phyloP scores from a whole-genome alignment of 2,329 filamentous ascomycete species.

The Chlorencoelia australis region DNA sequence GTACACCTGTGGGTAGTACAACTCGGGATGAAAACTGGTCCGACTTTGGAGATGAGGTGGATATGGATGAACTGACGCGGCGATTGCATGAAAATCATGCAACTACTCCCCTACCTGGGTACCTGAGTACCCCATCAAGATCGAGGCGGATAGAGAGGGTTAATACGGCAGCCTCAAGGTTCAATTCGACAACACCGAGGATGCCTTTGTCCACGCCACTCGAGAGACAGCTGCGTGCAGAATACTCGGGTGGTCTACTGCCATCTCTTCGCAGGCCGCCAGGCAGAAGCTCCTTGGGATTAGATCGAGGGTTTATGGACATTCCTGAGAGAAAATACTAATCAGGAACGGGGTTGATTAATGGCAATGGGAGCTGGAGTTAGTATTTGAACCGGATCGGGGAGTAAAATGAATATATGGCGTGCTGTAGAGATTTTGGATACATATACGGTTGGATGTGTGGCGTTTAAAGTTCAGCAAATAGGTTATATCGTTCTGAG shows the following conservation, averaged over 20 bases:
- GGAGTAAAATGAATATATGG: too few species aligned
- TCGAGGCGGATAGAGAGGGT: conserved; percentile 35
- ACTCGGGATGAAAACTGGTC: conserved; percentile 22
- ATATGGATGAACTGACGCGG: conserved; percentile 16
- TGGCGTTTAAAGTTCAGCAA: too few species aligned
- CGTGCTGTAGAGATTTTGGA: too few species aligned
- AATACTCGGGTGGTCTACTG: conserved; percentile 19
- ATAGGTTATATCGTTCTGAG: too few species aligned
- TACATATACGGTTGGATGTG: too few species aligned
- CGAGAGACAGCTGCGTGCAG: conserved; percentile 28
- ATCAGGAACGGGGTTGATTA: too few species aligned
- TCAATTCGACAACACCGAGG: conserved; percentile 34
- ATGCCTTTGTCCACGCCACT: conserved; percentile 35
- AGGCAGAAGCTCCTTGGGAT: conserved; percentile 15
- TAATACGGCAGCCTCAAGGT: conserved; percentile 29
- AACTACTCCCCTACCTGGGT: conserved; percentile 15
- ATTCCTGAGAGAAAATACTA: conserved; percentile 16
- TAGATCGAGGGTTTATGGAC: conserved; percentile 20
- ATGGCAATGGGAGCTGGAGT: too few species aligned
- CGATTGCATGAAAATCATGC: conserved; percentile 11
- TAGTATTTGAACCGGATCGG: too few species aligned
- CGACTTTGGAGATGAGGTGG: conserved; percentile 20
- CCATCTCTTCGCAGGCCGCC: conserved; percentile 12
- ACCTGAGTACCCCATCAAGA: conserved; percentile 19
- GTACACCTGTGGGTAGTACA: conserved; percentile 10